Evolutionary conservation across 208 protist genomes (phyloP), one percentile per base, ranked within the genome.

Genomic region (Acanthamoeba polyphaga): DNA sequence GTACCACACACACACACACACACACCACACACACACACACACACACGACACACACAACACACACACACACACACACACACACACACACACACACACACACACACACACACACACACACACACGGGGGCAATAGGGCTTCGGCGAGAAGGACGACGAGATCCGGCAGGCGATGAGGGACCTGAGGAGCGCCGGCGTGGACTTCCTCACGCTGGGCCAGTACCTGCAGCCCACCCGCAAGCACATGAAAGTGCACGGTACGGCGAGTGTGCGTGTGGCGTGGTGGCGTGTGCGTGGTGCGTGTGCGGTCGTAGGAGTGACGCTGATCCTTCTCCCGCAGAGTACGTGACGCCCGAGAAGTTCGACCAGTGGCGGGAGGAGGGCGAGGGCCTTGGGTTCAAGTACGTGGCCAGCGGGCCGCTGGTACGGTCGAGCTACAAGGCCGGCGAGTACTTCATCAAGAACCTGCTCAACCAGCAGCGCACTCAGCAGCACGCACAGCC

Each of bases 161-260:
- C 95, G 98, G 64, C 98, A 99, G 95, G 99, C 99, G 3, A 98
- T 99, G 95, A 97, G 98, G 38, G 99, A 99, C 89, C 96, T 99
- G 76, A 97, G 98, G 53, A 98, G 91, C 29, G 98, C 97, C 38
- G 99, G 98, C 66, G 99, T 99, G 64, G 99, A 98, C 46, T 98
- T 97, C 3, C 95, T 99, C 51, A 99, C 99, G 3, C 96, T 99
- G 15, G 99, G 99, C 1, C 99, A 99, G 96, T 99, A 99, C 96
- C 97, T 99, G 78, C 98, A 99, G 91, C 99, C 99, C 32, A 98
- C 98, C 17, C 98, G 98, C 72, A 98, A 97, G 58, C 99, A 99
- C 62, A 99, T 99, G 97, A 99, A 99, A 96, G 99, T 99, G 22
- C 96, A 97, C 17, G 98, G 98, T 82, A 78, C n/a, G 15, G 0